Percentiles rank a stretch among this genome's conserved stretches.
Conservation (phyloP, 805 yeast genomes). For the Candida xiaguanensis region DNA sequence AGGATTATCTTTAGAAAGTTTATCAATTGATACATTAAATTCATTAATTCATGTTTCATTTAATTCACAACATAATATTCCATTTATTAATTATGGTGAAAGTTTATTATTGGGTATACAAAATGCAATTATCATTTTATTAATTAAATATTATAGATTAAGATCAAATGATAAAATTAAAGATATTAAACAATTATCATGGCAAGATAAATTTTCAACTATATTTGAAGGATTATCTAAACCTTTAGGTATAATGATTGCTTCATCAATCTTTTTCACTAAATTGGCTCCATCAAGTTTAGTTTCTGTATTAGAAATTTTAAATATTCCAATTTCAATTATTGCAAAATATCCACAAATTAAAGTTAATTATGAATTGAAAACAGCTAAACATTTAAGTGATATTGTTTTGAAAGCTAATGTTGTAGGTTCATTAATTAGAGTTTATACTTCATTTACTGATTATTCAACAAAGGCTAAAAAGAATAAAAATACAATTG, state of each 20-base stretch:
- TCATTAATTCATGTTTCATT: constrained; percentile 38
- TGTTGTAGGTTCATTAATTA: constrained; percentile 32
- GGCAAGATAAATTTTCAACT: constrained; percentile 14
- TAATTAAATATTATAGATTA: constrained; percentile 31
- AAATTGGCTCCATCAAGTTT: constrained; percentile 28
- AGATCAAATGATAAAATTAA: constrained; percentile 15
- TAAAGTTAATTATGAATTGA: constrained; percentile 26
- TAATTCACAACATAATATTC: constrained; percentile 30
- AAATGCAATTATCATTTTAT: constrained; percentile 31
- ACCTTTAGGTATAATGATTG: constrained; percentile 28
- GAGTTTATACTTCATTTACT: constrained; percentile 39
- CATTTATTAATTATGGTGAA: constrained; percentile 41
- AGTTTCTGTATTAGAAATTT: constrained; percentile 29
- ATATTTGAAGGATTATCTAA: constrained; percentile 17
- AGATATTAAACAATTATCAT: constrained; percentile 7
- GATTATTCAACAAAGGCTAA: constrained; percentile 16
- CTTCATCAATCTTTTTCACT: constrained; percentile 23
- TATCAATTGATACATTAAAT: constrained; percentile 33
- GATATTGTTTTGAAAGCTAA: constrained; percentile 39
- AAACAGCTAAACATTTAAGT: constrained; percentile 35
- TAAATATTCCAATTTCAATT: constrained; percentile 36
- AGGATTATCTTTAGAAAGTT: constrained; percentile 35
- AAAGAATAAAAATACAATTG: constrained; percentile 17
- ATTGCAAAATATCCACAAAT: constrained; percentile 40
- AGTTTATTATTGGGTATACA: constrained; percentile 36